These are phyloP conservation scores for Saccharomyces uvarum DNA, from an alignment of 1,139 yeast species.

Conservation along the genomic window DNA sequence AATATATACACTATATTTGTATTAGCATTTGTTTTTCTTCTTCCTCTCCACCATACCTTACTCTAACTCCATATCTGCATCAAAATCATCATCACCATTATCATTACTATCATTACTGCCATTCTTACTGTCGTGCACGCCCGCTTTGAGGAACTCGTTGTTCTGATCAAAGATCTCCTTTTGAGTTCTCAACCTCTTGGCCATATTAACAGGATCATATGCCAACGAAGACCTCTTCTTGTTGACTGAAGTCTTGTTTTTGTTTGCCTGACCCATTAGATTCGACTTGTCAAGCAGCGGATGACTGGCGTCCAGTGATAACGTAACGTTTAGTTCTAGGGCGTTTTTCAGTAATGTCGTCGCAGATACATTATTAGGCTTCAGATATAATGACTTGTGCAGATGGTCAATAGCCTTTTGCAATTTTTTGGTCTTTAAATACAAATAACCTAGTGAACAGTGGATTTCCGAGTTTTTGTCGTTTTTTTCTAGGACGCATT, in stretches of 20 bases:
- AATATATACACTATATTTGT: neutral
- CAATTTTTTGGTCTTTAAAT: slow-evolving; percentile 59
- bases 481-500: slow-evolving; percentile 63
- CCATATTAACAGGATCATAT: slow-evolving; percentile 8
- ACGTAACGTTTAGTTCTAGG: slow-evolving; percentile 51
- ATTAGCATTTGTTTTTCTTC: neutral
- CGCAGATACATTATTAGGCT: slow-evolving; percentile 80
- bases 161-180: slow-evolving; percentile 4
- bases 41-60: neutral
- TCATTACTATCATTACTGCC: neutral
- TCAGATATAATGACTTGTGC: slow-evolving; percentile 73
- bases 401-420: slow-evolving; percentile 66
- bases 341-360: slow-evolving; percentile 76
- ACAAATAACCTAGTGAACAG: slow-evolving; percentile 77
- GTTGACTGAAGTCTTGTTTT: slow-evolving; percentile 2
- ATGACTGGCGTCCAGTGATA: slow-evolving; percentile 23
- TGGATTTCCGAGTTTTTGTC: slow-evolving; percentile 68
- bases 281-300: slow-evolving; percentile 26
- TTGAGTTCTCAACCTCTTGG: slow-evolving; percentile 11
- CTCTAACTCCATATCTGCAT: slow-evolving; percentile 15
- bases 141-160: neutral
- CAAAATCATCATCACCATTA: slow-evolving; percentile 6
- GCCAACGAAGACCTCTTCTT: slow-evolving; percentile 17
- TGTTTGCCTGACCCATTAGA: neutral
- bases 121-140: neutral